Conservation (phyloP, 345 rosid genomes). For the Erodium maritimum region DNA sequence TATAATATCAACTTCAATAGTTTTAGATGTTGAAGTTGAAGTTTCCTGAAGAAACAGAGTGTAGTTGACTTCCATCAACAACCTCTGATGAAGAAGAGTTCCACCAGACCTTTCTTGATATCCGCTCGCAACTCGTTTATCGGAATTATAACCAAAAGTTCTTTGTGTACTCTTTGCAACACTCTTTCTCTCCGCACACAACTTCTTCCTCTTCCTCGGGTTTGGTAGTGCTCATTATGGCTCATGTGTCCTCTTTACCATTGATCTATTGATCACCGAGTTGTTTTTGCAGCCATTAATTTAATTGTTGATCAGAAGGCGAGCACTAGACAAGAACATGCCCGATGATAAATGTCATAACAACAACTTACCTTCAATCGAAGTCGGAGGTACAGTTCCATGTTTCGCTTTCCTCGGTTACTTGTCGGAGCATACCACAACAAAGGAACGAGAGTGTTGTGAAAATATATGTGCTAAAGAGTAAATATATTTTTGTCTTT, state of each 20-base stretch:
- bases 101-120: slow-evolving; percentile 73
- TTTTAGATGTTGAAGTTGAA: slow-evolving; percentile 4
- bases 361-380: too few relatives aligned
- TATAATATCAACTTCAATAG: slow-evolving; percentile 14
- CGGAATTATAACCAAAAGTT: slow-evolving; percentile 91
- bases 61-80: slow-evolving; percentile 84
- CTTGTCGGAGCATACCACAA: too few relatives aligned
- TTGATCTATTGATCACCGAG: slow-evolving; percentile 23
- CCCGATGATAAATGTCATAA: too few relatives aligned
- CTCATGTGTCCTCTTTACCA: slow-evolving; percentile 20
- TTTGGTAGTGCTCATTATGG: slow-evolving; percentile 5
- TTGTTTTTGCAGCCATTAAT: slow-evolving; percentile 31
- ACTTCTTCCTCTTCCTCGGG: slow-evolving; percentile 29
- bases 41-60: slow-evolving; percentile 21
- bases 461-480: too few relatives aligned
- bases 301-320: too few relatives aligned
- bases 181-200: slow-evolving; percentile 67
- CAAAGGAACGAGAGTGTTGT: too few relatives aligned
- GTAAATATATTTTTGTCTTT: too few relatives aligned
- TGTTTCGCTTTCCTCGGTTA: too few relatives aligned
- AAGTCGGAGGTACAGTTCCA: too few relatives aligned
- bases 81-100: slow-evolving; percentile 61
- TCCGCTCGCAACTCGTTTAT: slow-evolving; percentile 76
- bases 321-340: too few relatives aligned
- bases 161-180: slow-evolving; percentile 92